A percentile compares a stretch with the other conserved stretches of the same genome.
Conservation (phyloP, 495 filamentous ascomycete genomes). For the Aspergillus taichungensis region DNA sequence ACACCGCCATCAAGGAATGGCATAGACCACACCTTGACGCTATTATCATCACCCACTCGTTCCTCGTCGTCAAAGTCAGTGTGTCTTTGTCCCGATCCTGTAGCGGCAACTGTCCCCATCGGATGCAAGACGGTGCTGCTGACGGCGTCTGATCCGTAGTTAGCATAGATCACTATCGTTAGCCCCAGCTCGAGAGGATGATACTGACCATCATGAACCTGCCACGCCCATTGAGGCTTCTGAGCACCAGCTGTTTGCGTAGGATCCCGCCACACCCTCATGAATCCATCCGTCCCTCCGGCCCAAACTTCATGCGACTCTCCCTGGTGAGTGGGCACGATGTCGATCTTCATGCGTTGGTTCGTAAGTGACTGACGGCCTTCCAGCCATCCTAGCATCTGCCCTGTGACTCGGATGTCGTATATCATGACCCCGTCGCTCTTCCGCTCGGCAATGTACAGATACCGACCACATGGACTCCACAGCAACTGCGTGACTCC, state of each 20-base stretch:
- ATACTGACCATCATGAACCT: constrained; percentile 43
- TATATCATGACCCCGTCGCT: constrained; percentile 68
- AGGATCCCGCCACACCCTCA: constrained; percentile 66
- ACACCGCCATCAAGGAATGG: constrained; percentile 13
- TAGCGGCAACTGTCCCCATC: constrained; percentile 60
- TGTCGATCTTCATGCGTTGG: constrained; percentile 71
- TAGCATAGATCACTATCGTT: constrained; percentile 3
- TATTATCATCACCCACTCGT: constrained; percentile 39
- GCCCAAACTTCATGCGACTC: constrained; percentile 72
- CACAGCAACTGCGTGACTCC: constrained; percentile 71
- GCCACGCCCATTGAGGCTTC: constrained; percentile 49
- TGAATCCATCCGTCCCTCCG: constrained; percentile 68
- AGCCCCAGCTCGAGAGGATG: background rate
- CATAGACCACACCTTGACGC: constrained; percentile 56
- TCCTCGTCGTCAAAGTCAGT: constrained; percentile 9
- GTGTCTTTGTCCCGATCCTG: constrained; percentile 57
- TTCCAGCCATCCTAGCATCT: constrained; percentile 57
- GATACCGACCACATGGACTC: constrained; percentile 81
- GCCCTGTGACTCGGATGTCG: constrained; percentile 68
- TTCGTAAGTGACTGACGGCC: constrained; percentile 66
- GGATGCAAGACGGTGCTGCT: constrained; percentile 58
- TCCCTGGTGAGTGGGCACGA: constrained; percentile 35
- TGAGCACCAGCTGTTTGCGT: constrained; percentile 45
- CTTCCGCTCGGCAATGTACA: constrained; percentile 78
- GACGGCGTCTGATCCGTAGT: constrained; percentile 40